These are phyloP conservation scores for Pleurozium schreberi DNA, from an alignment of 225 moss, liverwort and hornwort genomes.

Conservation along the genomic window DNA sequence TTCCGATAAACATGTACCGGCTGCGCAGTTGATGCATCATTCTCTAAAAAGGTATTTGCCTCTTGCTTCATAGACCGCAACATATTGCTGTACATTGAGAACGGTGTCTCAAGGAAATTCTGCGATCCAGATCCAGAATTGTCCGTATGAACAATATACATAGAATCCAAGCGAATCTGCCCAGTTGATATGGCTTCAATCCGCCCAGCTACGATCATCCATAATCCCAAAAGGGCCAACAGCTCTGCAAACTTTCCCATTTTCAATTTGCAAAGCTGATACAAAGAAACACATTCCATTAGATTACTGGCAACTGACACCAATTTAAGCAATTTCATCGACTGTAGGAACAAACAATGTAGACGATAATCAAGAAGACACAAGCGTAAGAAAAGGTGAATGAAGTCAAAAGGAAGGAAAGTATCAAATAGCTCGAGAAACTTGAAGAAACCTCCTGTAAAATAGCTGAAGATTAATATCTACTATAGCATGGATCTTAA, in stretches of 20 bases:
- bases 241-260: constrained; percentile 12
- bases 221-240: constrained; percentile 9
- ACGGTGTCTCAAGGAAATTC: constrained; percentile 5
- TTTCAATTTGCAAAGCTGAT: neutral
- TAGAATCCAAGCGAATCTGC: neutral
- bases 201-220: constrained; percentile 1
- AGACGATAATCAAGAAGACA: neutral
- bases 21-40: neutral
- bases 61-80: constrained; percentile 19
- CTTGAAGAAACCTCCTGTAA: neutral
- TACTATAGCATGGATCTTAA: neutral
- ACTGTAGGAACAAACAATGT: neutral
- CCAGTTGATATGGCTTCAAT: constrained; percentile 6
- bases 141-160: constrained; percentile 13
- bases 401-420: neutral
- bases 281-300: neutral
- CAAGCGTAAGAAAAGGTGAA: neutral
- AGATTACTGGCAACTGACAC: neutral
- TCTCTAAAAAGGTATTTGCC: neutral
- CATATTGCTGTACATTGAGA: constrained; percentile 40
- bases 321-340: neutral
- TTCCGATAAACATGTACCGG: constrained; percentile 44
- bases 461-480: neutral
- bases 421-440: neutral
- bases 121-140: neutral